Evolutionary conservation across 257 asterid genomes (phyloP).

Genomic region (Craterostigma plantagineum): DNA sequence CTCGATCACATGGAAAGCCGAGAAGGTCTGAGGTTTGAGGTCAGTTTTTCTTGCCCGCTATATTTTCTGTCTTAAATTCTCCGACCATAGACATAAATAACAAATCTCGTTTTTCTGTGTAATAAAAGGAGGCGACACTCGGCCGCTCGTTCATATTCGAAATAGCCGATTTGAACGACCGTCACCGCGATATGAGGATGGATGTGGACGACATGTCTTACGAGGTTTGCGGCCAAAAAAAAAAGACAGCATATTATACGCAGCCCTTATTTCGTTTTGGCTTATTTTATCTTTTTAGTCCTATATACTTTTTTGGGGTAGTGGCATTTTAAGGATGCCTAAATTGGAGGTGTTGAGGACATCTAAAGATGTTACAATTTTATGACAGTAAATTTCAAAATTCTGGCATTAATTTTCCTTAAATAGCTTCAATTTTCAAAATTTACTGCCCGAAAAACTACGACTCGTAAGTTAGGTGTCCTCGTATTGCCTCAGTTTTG

Average conservation of each 20-base stretch:
- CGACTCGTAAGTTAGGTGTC: too few species aligned
- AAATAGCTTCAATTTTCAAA: too few species aligned
- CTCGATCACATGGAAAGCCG: conserved; percentile 87
- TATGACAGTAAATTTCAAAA: too few species aligned
- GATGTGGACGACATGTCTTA: conserved; percentile 67
- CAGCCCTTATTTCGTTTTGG: neutral
- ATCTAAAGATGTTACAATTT: too few species aligned
- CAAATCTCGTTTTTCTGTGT: neutral
- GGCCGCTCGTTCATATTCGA: conserved; percentile 40
- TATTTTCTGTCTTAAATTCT: neutral
- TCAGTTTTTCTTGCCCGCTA: neutral
- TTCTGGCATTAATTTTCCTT: too few species aligned
- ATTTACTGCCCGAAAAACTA: too few species aligned
- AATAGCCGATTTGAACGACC: conserved; percentile 36
- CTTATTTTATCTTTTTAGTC: neutral
- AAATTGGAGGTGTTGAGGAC: too few species aligned
- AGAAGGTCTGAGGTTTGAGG: conserved; percentile 44
- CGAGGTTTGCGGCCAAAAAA: neutral
- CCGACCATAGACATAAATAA: neutral
- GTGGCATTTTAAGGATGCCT: too few species aligned
- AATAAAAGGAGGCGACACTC: conserved; percentile 39
- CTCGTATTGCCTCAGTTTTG: too few species aligned
- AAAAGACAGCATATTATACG: neutral
- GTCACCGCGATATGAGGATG: conserved; percentile 54
- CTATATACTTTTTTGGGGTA: too few species aligned